These are phyloP conservation scores for Ballota nigra DNA, from an alignment of 257 asterid species.

Conservation along the genomic window DNA sequence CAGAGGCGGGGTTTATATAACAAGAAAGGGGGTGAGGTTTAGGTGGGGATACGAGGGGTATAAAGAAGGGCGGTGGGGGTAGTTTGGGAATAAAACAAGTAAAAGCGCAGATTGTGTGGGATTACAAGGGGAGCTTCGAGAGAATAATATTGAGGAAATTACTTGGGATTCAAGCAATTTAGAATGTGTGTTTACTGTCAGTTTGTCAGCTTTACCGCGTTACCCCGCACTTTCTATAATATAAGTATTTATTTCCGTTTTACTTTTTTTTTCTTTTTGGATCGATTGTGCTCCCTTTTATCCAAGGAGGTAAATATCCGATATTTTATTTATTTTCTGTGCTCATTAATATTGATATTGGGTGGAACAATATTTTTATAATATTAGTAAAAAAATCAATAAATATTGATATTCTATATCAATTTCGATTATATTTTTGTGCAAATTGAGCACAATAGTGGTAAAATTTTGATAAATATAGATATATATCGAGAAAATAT, in stretches of 20 bases:
- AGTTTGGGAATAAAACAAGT: conserved; percentile 15
- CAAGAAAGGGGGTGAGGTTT: conserved; percentile 15
- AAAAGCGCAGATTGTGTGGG: conserved; percentile 35
- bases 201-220: background rate
- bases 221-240: background rate
- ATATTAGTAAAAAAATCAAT: too few species aligned
- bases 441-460: too few species aligned
- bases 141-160: conserved; percentile 11
- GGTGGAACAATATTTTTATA: too few species aligned
- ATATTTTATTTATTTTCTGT: too few species aligned
- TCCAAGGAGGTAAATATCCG: too few species aligned
- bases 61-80: conserved; percentile 43
- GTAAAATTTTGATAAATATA: too few species aligned
- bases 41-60: conserved; percentile 19
- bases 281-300: background rate
- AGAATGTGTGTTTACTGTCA: background rate
- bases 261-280: background rate
- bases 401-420: too few species aligned
- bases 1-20: conserved; percentile 20
- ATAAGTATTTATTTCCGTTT: background rate
- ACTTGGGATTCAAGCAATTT: conserved; percentile 39
- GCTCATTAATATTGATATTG: too few species aligned
- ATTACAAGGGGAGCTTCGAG: conserved; percentile 20
- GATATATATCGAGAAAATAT: too few species aligned
- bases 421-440: too few species aligned